Conservation (phyloP, 148 eudicot species). For the Persicaria tinctoria region DNA sequence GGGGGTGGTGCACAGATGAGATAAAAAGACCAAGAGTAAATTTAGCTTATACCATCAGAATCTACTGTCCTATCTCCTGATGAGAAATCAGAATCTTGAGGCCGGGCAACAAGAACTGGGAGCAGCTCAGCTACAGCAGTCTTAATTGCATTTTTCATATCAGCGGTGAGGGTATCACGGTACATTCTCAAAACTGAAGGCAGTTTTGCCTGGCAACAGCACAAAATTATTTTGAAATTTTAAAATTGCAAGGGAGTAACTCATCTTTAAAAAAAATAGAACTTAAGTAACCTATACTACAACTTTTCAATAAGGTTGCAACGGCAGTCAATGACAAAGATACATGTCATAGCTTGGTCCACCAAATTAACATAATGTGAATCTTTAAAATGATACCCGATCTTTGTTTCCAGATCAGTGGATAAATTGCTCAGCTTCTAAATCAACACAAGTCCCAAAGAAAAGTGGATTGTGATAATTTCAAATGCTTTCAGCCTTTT, state of each 20-base stretch:
- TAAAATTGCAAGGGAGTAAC: background rate
- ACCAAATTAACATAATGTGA: background rate
- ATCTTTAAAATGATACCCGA: background rate
- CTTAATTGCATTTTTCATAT: conserved; percentile 91
- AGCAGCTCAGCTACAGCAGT: conserved; percentile 71
- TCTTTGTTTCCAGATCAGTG: background rate
- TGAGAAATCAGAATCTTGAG: conserved; percentile 49
- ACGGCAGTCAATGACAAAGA: background rate
- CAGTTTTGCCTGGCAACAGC: conserved; percentile 64
- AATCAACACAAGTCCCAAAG: background rate
- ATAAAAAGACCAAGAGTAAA: background rate
- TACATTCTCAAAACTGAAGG: conserved; percentile 89
- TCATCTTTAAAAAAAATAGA: background rate
- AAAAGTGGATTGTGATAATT: background rate
- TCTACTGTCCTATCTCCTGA: conserved; percentile 70
- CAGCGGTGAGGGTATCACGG: conserved; percentile 84
- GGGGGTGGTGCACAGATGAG: background rate
- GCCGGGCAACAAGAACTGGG: conserved; percentile 60
- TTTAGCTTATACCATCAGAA: conserved; percentile 55
- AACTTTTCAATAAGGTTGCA: background rate
- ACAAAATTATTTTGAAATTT: background rate
- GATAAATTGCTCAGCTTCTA: background rate
- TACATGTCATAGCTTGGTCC: background rate
- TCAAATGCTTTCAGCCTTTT: background rate
- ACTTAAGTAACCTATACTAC: background rate